A percentile compares a stretch with the other conserved stretches of the same genome.
Evolutionary conservation across 2,329 filamentous ascomycete species (phyloP).

Genomic region (Pseudocercospora musae): DNA sequence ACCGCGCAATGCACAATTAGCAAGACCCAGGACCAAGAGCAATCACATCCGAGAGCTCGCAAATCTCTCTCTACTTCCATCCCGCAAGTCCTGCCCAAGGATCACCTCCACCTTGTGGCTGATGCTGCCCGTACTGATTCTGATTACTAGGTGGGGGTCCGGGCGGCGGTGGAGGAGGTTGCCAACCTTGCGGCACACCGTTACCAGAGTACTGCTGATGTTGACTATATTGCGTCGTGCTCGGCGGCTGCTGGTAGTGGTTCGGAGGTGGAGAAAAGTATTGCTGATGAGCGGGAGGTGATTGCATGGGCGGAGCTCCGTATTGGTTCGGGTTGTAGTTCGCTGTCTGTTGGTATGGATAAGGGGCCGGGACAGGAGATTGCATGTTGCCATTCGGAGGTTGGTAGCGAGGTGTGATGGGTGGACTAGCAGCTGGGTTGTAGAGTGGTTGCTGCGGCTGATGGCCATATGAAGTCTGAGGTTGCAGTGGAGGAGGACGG

Average conservation of each 20-base stretch:
- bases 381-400: constrained; percentile 30
- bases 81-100: constrained; percentile 69
- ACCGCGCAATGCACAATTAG: not conserved
- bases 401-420: constrained; percentile 47
- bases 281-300: constrained; percentile 57
- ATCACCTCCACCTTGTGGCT: constrained; percentile 47
- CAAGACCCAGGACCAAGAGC: not conserved
- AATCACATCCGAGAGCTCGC: no score
- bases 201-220: constrained; percentile 47
- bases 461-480: constrained; percentile 40
- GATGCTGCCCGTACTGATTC: constrained; percentile 42
- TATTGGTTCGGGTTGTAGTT: constrained; percentile 49
- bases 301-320: constrained; percentile 36
- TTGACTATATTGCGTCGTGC: constrained; percentile 57
- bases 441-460: constrained; percentile 39
- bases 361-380: constrained; percentile 24
- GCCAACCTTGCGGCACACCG: constrained; percentile 59
- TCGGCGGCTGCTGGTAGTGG: constrained; percentile 44
- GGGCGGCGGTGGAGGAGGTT: constrained; percentile 65
- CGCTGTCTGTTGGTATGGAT: constrained; percentile 23
- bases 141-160: constrained; percentile 58
- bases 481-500: constrained; percentile 45
- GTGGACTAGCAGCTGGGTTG: constrained; percentile 48
- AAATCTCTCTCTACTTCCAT: constrained; percentile 55
- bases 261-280: constrained; percentile 49